phyloP scores from a whole-genome alignment of 352 stramenopile species.

The Phytophthora multivora region DNA sequence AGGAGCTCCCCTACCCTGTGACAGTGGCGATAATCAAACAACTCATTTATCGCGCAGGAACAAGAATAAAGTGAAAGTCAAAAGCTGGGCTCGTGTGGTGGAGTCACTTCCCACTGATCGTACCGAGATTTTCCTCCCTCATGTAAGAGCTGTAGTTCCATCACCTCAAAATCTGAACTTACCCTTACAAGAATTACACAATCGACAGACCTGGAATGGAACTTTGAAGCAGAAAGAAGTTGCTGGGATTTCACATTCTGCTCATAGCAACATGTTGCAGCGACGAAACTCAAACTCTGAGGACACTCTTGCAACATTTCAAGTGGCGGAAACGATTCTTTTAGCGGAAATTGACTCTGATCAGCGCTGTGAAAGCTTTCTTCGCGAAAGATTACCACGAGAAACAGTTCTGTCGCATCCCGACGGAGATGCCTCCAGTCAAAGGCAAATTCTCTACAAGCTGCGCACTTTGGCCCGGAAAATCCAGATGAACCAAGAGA shows the following conservation, averaged over 20 bases:
- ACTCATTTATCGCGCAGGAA: constrained; percentile 11
- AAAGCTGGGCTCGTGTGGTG: background rate
- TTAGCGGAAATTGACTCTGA: constrained; percentile 47
- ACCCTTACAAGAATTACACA: constrained; percentile 3
- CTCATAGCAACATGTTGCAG: background rate
- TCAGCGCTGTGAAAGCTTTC: constrained; percentile 36
- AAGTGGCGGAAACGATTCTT: constrained; percentile 43
- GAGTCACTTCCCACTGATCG: background rate
- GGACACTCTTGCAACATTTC: constrained; percentile 31
- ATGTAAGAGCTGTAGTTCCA: background rate
- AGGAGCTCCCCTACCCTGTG: background rate
- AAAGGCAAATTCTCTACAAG: constrained; percentile 33
- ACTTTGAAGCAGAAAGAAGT: constrained; percentile 4
- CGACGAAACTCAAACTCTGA: constrained; percentile 13
- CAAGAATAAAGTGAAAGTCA: background rate
- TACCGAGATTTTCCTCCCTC: constrained; percentile 9
- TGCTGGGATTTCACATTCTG: background rate
- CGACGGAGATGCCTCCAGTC: background rate
- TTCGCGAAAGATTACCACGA: constrained; percentile 24
- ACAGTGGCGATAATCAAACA: constrained; percentile 15
- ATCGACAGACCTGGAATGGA: constrained; percentile 15
- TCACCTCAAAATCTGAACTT: constrained; percentile 1
- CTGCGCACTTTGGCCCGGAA: constrained; percentile 32
- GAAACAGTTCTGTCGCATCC: background rate
- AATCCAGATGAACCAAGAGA: constrained; percentile 50